Evolutionary conservation across 192 early-diverging fungal genomes (phyloP).

Genomic region (Coemansia sp.): DNA sequence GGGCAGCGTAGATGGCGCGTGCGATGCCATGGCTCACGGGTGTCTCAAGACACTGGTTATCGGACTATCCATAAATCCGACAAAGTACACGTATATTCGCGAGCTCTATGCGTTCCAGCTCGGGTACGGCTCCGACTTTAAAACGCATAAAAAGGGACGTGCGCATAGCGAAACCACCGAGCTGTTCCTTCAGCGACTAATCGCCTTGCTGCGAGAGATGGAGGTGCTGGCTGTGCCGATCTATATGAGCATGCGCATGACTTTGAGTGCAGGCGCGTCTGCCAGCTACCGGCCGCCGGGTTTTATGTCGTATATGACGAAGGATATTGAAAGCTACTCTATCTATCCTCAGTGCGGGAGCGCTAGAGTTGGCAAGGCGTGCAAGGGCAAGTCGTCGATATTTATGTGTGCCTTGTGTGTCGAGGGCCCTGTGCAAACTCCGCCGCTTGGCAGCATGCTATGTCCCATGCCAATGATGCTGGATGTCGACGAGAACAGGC

Average conservation of each 20-base stretch:
- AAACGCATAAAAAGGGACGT: not conserved
- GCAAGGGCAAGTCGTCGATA: slow-evolving; percentile 4
- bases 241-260: slow-evolving; percentile 21
- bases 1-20: slow-evolving; percentile 27
- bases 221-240: slow-evolving; percentile 33
- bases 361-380: slow-evolving; percentile 31
- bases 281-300: slow-evolving; percentile 22
- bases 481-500: slow-evolving; percentile 27
- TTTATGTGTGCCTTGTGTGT: slow-evolving; percentile 39
- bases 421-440: slow-evolving; percentile 37
- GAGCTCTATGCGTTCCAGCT: slow-evolving; percentile 53
- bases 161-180: not conserved
- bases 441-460: slow-evolving; percentile 30
- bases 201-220: slow-evolving; percentile 34
- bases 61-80: slow-evolving; percentile 27
- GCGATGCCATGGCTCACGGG: slow-evolving; percentile 19
- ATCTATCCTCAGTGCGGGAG: slow-evolving; percentile 45
- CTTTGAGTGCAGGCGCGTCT: slow-evolving; percentile 12
- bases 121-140: not conserved
- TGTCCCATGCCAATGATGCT: slow-evolving; percentile 25
- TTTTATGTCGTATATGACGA: slow-evolving; percentile 12
- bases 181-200: slow-evolving; percentile 23
- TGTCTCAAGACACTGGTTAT: slow-evolving; percentile 29
- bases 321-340: slow-evolving; percentile 10
- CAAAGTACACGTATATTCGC: slow-evolving; percentile 31